phyloP scores from a whole-genome alignment of 768 basidiomycete species.

The Lyophyllum atratum region DNA sequence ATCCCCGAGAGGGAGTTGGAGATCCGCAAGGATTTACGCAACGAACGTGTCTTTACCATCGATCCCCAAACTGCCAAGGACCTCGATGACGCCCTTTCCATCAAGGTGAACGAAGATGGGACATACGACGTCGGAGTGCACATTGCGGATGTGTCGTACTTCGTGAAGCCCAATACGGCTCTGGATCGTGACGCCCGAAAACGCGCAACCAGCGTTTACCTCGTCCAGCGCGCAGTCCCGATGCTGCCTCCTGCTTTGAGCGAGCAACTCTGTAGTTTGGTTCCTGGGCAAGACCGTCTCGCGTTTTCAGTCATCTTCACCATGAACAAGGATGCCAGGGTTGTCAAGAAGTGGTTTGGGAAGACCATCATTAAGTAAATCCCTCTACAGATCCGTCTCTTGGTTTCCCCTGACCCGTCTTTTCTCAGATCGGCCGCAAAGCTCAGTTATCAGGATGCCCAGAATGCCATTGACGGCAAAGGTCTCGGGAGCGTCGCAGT shows the following conservation, averaged over 20 bases:
- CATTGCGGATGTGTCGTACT: slow-evolving; percentile 94
- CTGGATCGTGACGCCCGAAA: slow-evolving; percentile 98
- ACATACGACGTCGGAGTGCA: slow-evolving; percentile 94
- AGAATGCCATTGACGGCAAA: slow-evolving; percentile 79
- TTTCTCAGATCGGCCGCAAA: slow-evolving; percentile 76
- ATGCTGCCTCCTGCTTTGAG: slow-evolving; percentile 96
- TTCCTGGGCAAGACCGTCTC: slow-evolving; percentile 85
- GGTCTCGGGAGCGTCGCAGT: slow-evolving; percentile 54
- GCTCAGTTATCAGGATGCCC: slow-evolving; percentile 81
- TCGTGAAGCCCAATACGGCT: slow-evolving; percentile 94
- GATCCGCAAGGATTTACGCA: slow-evolving; percentile 84
- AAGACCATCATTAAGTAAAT: slow-evolving; percentile 88
- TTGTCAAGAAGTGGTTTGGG: slow-evolving; percentile 90
- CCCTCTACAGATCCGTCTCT: neutral
- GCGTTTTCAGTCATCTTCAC: slow-evolving; percentile 91
- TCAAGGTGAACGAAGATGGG: slow-evolving; percentile 88
- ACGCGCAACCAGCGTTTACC: slow-evolving; percentile 94
- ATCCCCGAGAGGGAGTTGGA: slow-evolving; percentile 91
- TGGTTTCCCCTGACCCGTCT: slow-evolving; percentile 1
- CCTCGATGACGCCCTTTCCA: slow-evolving; percentile 91
- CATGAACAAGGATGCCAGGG: slow-evolving; percentile 76
- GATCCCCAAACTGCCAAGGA: slow-evolving; percentile 91
- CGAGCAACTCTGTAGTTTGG: slow-evolving; percentile 91
- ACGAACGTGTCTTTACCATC: slow-evolving; percentile 88
- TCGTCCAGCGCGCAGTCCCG: slow-evolving; percentile 93